Percentiles rank a stretch among this genome's conserved stretches.
phyloP scores from a whole-genome alignment of 1,284 basidiomycete species.

The Porodaedalea pini region DNA sequence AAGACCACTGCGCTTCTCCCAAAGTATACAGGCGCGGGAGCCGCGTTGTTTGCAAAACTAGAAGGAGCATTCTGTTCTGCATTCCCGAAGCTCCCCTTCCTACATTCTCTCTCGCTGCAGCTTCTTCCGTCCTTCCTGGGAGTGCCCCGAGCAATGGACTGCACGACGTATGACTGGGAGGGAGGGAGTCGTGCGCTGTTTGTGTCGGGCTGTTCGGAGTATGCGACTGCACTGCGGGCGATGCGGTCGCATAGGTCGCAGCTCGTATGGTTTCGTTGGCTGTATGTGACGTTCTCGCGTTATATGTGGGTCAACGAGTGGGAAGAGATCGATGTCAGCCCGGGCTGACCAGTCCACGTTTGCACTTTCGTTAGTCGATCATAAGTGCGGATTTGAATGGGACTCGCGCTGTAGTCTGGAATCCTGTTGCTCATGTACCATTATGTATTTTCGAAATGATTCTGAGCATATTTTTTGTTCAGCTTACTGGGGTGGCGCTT shows the following conservation, averaged over 20 bases:
- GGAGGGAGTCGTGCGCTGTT: slow-evolving; percentile 32
- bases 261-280: slow-evolving; percentile 86
- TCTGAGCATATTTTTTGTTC: too few relatives aligned
- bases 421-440: too few relatives aligned
- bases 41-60: slow-evolving; percentile 46
- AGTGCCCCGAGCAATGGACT: slow-evolving; percentile 29
- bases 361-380: too few relatives aligned
- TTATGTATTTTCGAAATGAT: too few relatives aligned
- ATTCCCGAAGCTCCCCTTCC: not conserved
- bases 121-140: slow-evolving; percentile 2
- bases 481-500: too few relatives aligned
- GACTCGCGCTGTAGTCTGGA: too few relatives aligned
- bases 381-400: too few relatives aligned
- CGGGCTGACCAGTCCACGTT: too few relatives aligned
- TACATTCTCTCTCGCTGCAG: too few relatives aligned
- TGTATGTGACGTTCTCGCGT: slow-evolving; percentile 79
- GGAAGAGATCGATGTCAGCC: slow-evolving; percentile 38
- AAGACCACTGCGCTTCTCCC: slow-evolving; percentile 50
- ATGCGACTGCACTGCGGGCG: slow-evolving; percentile 57
- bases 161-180: slow-evolving; percentile 21
- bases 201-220: slow-evolving; percentile 54
- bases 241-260: slow-evolving; percentile 78
- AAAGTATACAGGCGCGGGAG: slow-evolving; percentile 61
- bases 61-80: slow-evolving; percentile 29
- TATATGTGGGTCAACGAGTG: slow-evolving; percentile 94